Evolutionary conservation across 495 filamentous ascomycete species (phyloP).

Genomic region (Lasiosphaeria miniovina): DNA sequence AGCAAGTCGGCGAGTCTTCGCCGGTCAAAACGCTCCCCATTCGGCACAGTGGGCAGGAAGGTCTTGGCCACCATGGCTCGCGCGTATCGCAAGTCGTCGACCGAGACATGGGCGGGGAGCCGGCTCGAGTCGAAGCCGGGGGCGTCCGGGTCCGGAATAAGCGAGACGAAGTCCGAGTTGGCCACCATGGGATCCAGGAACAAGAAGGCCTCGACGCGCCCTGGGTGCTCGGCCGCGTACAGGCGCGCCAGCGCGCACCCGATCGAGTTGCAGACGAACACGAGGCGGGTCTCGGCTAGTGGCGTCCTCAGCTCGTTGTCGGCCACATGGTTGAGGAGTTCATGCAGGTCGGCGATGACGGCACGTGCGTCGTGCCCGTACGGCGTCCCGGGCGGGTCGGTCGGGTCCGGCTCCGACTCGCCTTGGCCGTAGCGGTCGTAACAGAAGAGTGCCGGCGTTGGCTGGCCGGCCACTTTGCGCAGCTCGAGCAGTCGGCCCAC

Average conservation of each 20-base stretch:
- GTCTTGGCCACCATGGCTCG: conserved; percentile 37
- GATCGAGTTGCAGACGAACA: conserved; percentile 58
- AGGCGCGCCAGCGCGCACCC: conserved; percentile 58
- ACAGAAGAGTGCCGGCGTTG: conserved; percentile 47
- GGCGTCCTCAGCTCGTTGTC: conserved; percentile 3
- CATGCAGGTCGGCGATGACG: conserved; percentile 49
- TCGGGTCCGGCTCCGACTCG: conserved; percentile 53
- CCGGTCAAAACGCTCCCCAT: conserved; percentile 54
- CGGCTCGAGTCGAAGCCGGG: conserved; percentile 41
- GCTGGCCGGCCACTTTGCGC: conserved; percentile 23
- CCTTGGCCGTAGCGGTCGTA: conserved; percentile 68
- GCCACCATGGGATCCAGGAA: conserved; percentile 63
- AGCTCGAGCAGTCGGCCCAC: conserved; percentile 42
- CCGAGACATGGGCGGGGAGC: conserved; percentile 44
- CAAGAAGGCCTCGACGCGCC: conserved; percentile 44
- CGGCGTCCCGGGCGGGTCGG: conserved; percentile 42
- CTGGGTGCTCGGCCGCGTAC: conserved; percentile 48
- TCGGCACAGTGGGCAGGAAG: conserved; percentile 56
- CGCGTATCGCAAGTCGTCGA: conserved; percentile 45
- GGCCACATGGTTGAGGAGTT: conserved; percentile 45
- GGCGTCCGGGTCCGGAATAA: conserved; percentile 59
- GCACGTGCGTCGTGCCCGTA: conserved; percentile 53
- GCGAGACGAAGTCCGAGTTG: conserved; percentile 56
- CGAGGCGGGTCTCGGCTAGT: conserved; percentile 22
- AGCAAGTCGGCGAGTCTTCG: conserved; percentile 47